Conservation (phyloP, 2,329 filamentous ascomycete genomes). For the Monosporascus sp. region DNA sequence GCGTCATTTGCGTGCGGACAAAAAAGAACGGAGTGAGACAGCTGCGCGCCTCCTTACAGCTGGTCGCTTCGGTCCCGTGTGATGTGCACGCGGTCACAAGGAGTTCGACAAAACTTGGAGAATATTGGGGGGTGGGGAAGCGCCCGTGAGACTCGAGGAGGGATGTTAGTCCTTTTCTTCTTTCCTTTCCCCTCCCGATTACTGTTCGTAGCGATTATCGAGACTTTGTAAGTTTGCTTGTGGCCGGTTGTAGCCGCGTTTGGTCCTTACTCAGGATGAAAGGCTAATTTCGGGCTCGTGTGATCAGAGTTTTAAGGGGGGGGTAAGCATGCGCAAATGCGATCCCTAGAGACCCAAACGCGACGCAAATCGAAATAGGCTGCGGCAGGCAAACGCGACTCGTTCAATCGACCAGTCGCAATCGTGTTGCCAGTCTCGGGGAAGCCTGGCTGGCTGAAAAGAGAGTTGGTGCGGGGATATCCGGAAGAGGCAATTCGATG, state of each 20-base stretch:
- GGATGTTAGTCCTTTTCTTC: background rate
- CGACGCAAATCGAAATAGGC: background rate
- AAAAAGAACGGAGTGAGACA: background rate
- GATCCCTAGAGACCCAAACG: background rate
- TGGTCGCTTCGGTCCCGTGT: background rate
- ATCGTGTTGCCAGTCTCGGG: conserved; percentile 8
- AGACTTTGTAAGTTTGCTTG: background rate
- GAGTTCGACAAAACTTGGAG: background rate
- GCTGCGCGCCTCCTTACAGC: background rate
- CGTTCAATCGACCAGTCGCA: background rate
- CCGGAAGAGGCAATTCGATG: conserved; percentile 14
- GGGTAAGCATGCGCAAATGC: background rate
- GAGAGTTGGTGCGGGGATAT: conserved; percentile 9
- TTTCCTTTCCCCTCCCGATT: background rate
- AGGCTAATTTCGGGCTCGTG: background rate
- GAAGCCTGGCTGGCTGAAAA: conserved; percentile 4
- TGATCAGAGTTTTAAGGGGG: background rate
- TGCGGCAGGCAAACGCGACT: background rate
- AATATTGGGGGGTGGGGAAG: background rate
- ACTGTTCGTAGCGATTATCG: background rate
- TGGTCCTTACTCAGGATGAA: background rate
- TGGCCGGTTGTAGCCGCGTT: background rate
- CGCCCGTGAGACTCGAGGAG: background rate
- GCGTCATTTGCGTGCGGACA: conserved; percentile 20
- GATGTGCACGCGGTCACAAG: background rate